Base-by-base conservation (phyloP, 179 eudicot genomes). In the Silene coronaria region DNA sequence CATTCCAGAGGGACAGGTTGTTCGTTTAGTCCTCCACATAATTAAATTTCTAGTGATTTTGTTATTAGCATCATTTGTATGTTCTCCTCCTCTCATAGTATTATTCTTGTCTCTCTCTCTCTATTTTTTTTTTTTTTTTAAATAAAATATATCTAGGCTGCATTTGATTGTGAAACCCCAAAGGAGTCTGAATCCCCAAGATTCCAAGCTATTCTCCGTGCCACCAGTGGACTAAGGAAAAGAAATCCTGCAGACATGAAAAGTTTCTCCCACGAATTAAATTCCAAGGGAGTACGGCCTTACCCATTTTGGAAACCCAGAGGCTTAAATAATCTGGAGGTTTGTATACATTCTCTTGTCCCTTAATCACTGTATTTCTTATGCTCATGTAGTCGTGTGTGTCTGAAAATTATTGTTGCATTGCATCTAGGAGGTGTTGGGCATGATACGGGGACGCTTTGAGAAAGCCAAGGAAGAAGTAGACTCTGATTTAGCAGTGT, bases 401-500 rank as follows among this genome's bases (percentile, higher is more conserved):
- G 28, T 73, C 19, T 24, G 23, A 36, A 68, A 66, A 63, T 36
- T 23, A 26, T 13, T 73, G 32, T 72, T 69, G 45, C 27, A 59
- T 80, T 69, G 36, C 27, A 59, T 80, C 71, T 88, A 96, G 99
- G 99, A 96, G 85, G 94, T 96, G 65, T 79, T 96, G 85, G 89
- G 81, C 57, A 93, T 93, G 93, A 96, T 96, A 71, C 79, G 96
- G 63, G 86, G 89, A 79, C 93, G 89, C 77, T 96, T 96, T 84
- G 98, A 96, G 88, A 96, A 91, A 87, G 99, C 99, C 75, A 96
- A 96, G 83, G 99, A 96, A 84, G 99, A 96, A 88, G 99, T 96
- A 26, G 98, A 96, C 77, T 78, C 97, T 76, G 99, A 96, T 82
- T 84, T 96, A 75, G 98, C 89, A 16, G 78, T 91, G 28, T 93